Conservation (phyloP, 2,329 filamentous ascomycete species). For the Colletotrichum gigasporum region DNA sequence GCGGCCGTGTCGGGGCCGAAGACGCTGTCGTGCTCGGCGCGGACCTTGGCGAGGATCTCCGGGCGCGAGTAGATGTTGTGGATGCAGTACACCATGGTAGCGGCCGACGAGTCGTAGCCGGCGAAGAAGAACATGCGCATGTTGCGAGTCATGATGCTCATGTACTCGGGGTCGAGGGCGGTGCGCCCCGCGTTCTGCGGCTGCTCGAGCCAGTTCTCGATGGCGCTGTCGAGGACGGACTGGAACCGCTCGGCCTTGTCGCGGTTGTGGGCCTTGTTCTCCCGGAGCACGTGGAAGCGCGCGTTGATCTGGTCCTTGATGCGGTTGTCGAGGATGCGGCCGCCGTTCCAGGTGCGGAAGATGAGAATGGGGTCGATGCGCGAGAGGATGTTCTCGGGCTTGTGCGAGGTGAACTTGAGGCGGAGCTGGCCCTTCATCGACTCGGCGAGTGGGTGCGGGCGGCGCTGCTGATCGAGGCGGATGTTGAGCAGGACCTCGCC, state of each 20-base stretch:
- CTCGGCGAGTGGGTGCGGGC: conserved; percentile 41
- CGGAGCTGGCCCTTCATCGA: conserved; percentile 36
- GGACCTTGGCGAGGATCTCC: conserved; percentile 38
- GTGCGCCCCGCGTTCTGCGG: conserved; percentile 32
- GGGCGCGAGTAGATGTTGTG: conserved; percentile 43
- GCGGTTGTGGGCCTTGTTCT: conserved; percentile 33
- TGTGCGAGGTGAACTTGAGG: conserved; percentile 31
- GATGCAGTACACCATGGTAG: conserved; percentile 42
- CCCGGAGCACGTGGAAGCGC: conserved; percentile 35
- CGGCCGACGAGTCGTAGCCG: conserved; percentile 49
- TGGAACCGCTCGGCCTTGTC: conserved; percentile 25
- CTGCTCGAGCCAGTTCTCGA: conserved; percentile 41
- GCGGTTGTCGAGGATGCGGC: conserved; percentile 37
- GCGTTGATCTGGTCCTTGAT: conserved; percentile 40
- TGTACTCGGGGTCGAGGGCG: conserved; percentile 37
- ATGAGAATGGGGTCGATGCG: conserved; percentile 39
- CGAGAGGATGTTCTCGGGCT: conserved; percentile 32
- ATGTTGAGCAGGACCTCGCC: conserved; percentile 42
- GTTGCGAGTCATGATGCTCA: conserved; percentile 39
- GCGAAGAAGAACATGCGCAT: conserved; percentile 49
- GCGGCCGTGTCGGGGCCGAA: conserved; percentile 47
- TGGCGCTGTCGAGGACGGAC: conserved; percentile 43
- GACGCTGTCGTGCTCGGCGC: conserved; percentile 59
- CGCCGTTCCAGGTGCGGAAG: conserved; percentile 43
- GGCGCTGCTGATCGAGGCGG: conserved; percentile 41